Conservation (phyloP, 2,329 filamentous ascomycete genomes). For the Pezicula neosporulosa region DNA sequence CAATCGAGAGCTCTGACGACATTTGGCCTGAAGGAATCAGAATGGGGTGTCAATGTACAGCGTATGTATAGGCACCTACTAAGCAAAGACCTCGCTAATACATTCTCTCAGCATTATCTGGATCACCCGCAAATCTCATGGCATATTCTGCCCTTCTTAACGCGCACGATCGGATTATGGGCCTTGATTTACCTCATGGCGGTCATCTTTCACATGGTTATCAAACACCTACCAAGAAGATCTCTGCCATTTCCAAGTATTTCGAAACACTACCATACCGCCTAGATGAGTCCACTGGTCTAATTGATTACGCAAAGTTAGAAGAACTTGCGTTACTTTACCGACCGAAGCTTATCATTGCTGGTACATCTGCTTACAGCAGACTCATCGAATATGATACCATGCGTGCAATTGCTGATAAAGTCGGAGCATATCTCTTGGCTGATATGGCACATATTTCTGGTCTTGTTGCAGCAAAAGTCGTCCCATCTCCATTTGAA, state of each 20-base stretch:
- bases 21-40: slow-evolving; percentile 76
- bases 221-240: slow-evolving; percentile 90
- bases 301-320: slow-evolving; percentile 92
- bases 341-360: slow-evolving; percentile 92
- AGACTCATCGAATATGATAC: slow-evolving; percentile 91
- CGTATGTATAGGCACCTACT: slow-evolving; percentile 42
- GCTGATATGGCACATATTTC: slow-evolving; percentile 98
- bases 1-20: slow-evolving; percentile 86
- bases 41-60: slow-evolving; percentile 98
- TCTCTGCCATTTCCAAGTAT: slow-evolving; percentile 98
- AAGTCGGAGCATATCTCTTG: slow-evolving; percentile 86
- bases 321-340: slow-evolving; percentile 86
- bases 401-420: slow-evolving; percentile 88
- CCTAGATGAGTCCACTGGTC: slow-evolving; percentile 81
- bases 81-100: slow-evolving; percentile 11
- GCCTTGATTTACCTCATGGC: slow-evolving; percentile 91
- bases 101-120: slow-evolving; percentile 25
- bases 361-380: slow-evolving; percentile 93
- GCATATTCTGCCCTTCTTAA: slow-evolving; percentile 93
- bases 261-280: slow-evolving; percentile 98
- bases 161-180: slow-evolving; percentile 94
- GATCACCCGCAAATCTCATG: slow-evolving; percentile 70
- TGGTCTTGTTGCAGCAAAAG: slow-evolving; percentile 86
- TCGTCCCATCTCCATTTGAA: slow-evolving; percentile 84
- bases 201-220: slow-evolving; percentile 97